Base-by-base conservation (phyloP, 257 asterid species). In the Solanum paucissectum region DNA sequence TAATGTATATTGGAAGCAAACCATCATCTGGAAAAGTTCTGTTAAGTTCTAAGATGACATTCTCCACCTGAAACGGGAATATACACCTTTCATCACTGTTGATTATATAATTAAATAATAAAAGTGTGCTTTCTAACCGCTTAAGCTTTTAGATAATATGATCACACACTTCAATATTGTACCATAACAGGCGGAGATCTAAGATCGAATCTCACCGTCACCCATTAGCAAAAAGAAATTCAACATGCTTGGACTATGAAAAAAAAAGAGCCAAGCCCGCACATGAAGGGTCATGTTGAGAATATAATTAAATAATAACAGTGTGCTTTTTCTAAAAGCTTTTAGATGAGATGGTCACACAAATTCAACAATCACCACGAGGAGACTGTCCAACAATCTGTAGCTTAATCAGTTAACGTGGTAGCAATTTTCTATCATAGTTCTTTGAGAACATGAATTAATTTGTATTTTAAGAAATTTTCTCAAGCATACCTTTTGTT, bases 11-110 rank as follows among this genome's bases (percentile, higher is more conserved):
- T 89, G 99, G 99, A 89, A 97, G 98, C 89, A 97, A 92, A 89
- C 99, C 99, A 92, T 97, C 99, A 69, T 91, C 86, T 11, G 99
- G 99, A 88, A 96, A 97, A 82, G 96, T 94, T 90, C 94, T 96
- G 89, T 97, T 96, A 86, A 97, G 94, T 95, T 94, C 98, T 69
- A 90, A 66, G 74, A 96, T 97, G 87, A 94, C 98, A 91, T 96
- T 91, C 94, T 97, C 99, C 88, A 86, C 99, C 99, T 97, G 95
- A 89, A 95, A 88, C 88, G 86, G 86, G 66, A 87, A 88, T 74
- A 86, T 82, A 74, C 69, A 58, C 55, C 87, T 87, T 66, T 86
- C 86, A 85, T 60, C 44, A 72, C 27, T 72, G 14, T 33, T 72
- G 79, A 33, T 38, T 33, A 72, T 72, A 72, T 33, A 33, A 72